Conservation (phyloP, 306 rosid species). For the Cucumis melo region DNA sequence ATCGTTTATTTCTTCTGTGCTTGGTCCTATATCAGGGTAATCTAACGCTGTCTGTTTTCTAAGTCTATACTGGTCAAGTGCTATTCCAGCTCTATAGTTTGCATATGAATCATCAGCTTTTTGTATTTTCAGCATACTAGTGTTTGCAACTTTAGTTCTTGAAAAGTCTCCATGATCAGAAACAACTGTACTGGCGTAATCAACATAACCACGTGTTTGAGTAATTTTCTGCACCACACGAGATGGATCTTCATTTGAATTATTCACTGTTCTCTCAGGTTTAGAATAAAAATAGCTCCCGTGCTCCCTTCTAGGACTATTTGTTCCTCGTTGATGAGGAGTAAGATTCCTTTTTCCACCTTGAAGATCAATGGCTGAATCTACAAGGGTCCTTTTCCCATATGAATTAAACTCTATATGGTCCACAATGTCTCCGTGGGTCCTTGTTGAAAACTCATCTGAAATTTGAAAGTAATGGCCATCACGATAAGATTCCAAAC, state of each 20-base stretch:
- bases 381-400: conserved; percentile 33
- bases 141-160: conserved; percentile 25
- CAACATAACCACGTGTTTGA: conserved; percentile 31
- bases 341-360: conserved; percentile 27
- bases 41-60: conserved; percentile 28
- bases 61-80: conserved; percentile 24
- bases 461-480: conserved; percentile 20
- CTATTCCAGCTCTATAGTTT: conserved; percentile 24
- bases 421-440: conserved; percentile 26
- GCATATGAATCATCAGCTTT: conserved; percentile 26
- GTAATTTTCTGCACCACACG: conserved; percentile 42
- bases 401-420: conserved; percentile 27
- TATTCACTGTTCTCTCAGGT: conserved; percentile 26
- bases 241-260: conserved; percentile 32
- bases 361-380: conserved; percentile 35
- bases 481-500: conserved; percentile 31
- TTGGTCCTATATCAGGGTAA: conserved; percentile 36
- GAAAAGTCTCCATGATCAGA: conserved; percentile 39
- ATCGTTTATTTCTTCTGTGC: conserved; percentile 31
- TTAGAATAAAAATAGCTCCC: conserved; percentile 29
- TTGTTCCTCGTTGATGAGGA: conserved; percentile 24
- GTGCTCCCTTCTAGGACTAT: conserved; percentile 40
- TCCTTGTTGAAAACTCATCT: conserved; percentile 36
- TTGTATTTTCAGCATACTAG: conserved; percentile 30
- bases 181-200: conserved; percentile 30